These are phyloP conservation scores for Candida frijolesensis DNA, from an alignment of 1,139 yeast species.

Conservation along the genomic window DNA sequence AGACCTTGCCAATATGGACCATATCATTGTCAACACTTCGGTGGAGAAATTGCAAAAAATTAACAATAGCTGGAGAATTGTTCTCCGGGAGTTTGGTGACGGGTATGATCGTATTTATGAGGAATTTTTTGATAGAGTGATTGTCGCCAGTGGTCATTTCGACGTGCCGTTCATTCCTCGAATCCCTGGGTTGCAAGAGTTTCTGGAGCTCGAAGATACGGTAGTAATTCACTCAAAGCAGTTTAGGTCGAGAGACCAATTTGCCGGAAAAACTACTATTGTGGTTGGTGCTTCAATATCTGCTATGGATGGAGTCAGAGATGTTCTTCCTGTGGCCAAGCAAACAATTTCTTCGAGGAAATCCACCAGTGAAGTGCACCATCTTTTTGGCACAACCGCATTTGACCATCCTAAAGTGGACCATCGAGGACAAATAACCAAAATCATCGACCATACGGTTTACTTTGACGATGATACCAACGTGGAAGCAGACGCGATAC, in stretches of 20 bases:
- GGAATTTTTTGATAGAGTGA: constrained; percentile 29
- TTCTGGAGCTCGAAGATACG: constrained; percentile 25
- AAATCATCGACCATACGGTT: constrained; percentile 25
- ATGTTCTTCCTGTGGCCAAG: constrained; percentile 36
- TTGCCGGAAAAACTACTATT: constrained; percentile 32
- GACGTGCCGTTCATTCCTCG: constrained; percentile 35
- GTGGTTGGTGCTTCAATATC: constrained; percentile 48
- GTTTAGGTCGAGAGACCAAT: constrained; percentile 31
- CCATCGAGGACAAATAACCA: constrained; percentile 31
- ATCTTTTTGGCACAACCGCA: constrained; percentile 46
- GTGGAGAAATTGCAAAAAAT: constrained; percentile 35
- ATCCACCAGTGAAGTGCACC: constrained; percentile 37
- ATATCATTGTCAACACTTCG: constrained; percentile 32
- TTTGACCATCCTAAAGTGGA: constrained; percentile 35
- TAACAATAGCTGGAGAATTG: constrained; percentile 41
- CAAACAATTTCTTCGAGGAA: constrained; percentile 39
- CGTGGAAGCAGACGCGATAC: constrained; percentile 34
- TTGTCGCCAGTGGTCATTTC: constrained; percentile 37
- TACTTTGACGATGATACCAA: constrained; percentile 32
- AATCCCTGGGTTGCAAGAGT: constrained; percentile 42
- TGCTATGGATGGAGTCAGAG: constrained; percentile 48
- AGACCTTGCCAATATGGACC: constrained; percentile 30
- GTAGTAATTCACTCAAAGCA: constrained; percentile 45
- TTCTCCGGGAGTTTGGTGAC: constrained; percentile 29
- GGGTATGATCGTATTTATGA: constrained; percentile 25